These are phyloP conservation scores for Brassica rapa DNA, from an alignment of 345 rosid species.

Conservation along the genomic window DNA sequence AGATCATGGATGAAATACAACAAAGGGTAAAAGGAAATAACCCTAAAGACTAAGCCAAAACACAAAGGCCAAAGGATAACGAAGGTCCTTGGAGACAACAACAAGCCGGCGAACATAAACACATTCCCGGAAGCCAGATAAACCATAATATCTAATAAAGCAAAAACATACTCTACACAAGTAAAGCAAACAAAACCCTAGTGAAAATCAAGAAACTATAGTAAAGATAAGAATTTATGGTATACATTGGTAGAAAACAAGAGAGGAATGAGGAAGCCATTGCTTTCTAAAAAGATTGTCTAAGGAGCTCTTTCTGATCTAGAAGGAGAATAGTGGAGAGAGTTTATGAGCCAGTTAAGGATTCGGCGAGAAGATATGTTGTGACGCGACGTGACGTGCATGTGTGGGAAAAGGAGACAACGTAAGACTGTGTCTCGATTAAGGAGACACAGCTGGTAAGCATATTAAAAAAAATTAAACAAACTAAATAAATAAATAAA, in stretches of 20 bases:
- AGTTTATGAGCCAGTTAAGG: background rate
- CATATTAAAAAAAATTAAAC: background rate
- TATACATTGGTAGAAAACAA: constrained; percentile 64
- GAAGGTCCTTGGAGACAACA: no score
- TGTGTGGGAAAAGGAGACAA: background rate
- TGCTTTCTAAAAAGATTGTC: constrained; percentile 2
- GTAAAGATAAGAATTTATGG: background rate
- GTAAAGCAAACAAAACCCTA: constrained; percentile 4
- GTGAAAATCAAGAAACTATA: background rate
- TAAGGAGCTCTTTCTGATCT: constrained; percentile 39
- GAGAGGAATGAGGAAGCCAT: constrained; percentile 70
- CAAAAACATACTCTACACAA: background rate
- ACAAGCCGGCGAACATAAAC: no score
- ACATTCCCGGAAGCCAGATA: no score
- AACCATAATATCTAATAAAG: no score
- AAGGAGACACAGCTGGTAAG: background rate
- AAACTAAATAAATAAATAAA: background rate
- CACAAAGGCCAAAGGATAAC: no score
- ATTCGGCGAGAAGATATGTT: background rate
- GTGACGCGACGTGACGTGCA: background rate
- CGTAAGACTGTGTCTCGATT: background rate
- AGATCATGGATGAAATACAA: no score
- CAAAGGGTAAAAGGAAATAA: no score
- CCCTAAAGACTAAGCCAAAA: no score
- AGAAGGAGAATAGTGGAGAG: constrained; percentile 16